Base-by-base conservation (phyloP, 495 filamentous ascomycete species). In the Penicillium ochrochloron region DNA sequence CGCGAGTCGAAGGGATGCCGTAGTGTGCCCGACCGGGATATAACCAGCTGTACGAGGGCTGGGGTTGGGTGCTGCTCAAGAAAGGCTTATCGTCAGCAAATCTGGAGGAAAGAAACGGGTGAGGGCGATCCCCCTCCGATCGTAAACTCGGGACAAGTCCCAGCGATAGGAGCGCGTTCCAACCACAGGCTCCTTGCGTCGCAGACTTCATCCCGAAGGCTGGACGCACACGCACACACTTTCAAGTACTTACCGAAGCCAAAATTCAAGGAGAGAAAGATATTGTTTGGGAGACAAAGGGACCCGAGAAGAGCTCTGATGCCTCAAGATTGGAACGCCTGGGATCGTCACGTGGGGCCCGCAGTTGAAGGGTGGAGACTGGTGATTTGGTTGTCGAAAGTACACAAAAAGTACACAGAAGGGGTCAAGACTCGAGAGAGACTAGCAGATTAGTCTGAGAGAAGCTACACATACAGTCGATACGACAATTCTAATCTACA, bases 341-440 rank as follows among this genome's bases (percentile, higher is more conserved):
- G 23, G 35, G 60, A 56, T 60, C 54, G 34, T 70, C 67, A 70
- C 67, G 67, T 70, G 67, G 63, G 63, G 60, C 63, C 63, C 46
- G 48, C 53, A 56, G n/a, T 56, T 56, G 44, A 52, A 25, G 29
- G 17, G 64, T 66, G 64, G 64, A 66, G 64, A 53, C 57, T 1
- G 37, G 17, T n/a, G 19, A 37, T 60, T 48, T 21, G 44, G 44
- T 23, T 42, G 44, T 25, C 10, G 8, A 21, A 48, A 48, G 44
- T 21, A 21, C 44, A 27, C 25, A 4, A 27, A n/a, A 17, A 44
- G 35, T 12, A 37, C 35, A 41, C 37, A 41, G 37, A 44, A 21
- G 41, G n/a, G 19, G 41, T 44, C n/a, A 21, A 44, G n/a, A 21
- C 25, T 27, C 25, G 0, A 14, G 25, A 7, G 14, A 5, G 21